Evolutionary conservation across 257 asterid species (phyloP), one percentile per base, ranked within the genome.

Genomic region (Rhazya stricta): DNA sequence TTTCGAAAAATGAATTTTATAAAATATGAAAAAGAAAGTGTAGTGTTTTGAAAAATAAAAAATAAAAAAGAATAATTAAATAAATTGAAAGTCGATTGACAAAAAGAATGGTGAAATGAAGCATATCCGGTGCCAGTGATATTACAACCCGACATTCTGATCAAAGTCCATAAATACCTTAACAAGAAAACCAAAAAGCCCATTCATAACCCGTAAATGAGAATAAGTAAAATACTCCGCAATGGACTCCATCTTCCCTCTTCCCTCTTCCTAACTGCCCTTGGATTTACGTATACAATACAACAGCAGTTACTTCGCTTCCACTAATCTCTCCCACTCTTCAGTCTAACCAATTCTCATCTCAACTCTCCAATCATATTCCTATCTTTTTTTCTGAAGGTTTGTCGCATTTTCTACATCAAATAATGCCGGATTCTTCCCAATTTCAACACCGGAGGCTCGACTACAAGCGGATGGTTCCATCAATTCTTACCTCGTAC

Each of bases 351-450:
- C 25, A 1, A 0, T 56, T 57, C 61, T 12, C 13, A 16, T 27
- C 37, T 25, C 67, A n/a, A n/a, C 30, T 10, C 77, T 45, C 30
- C 73, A 62, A 71, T 21, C 61, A 54, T 9, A 60, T 65, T n/a
- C 30, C 48, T 37, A 21, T n/a, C 30, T 30, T 19, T 37, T 48
- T n/a, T 3, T 4, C 36, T 50, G 74, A 46, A 70, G 12, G 1
- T 65, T 65, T 65, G 10, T 36, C 46, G 42, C 16, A 39, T 50
- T 36, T 27, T 23, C 42, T 5, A 6, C 51, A 16, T 53, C 23
- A n/a, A 72, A n/a, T 72, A 80, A 91, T 92, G 97, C 83, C 82
- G 73, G 90, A 89, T 73, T 67, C 86, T 27, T 67, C 76, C 70
- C 81, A 86, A 77, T 80, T 81, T 77, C 83, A 76, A 5, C 74